A percentile compares a stretch with the other conserved stretches of the same genome.
These are phyloP conservation scores for Schizosaccharomyces octosporus DNA, from an alignment of 805 yeast species.

Conservation along the genomic window DNA sequence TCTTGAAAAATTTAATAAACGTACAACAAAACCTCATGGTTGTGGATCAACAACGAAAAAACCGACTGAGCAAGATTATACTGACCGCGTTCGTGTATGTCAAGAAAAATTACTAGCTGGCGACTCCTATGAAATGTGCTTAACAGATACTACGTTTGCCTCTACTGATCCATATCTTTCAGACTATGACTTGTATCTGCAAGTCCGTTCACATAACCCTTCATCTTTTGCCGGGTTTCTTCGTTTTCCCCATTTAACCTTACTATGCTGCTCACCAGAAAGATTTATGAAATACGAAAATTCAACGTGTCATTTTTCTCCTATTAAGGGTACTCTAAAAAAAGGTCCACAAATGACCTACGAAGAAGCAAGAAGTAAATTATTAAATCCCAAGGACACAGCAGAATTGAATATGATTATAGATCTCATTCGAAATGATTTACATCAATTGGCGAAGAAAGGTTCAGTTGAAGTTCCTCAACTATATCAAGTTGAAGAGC, in stretches of 20 bases:
- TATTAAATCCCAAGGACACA: constrained; percentile 36
- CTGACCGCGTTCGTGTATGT: constrained; percentile 31
- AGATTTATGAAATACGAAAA: constrained; percentile 63
- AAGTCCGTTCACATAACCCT: constrained; percentile 50
- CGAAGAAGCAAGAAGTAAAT: constrained; percentile 10
- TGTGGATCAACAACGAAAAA: not conserved
- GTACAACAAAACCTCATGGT: not conserved
- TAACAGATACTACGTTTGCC: constrained; percentile 33
- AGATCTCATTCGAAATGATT: constrained; percentile 80
- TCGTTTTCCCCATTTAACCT: constrained; percentile 33
- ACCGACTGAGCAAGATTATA: constrained; percentile 29
- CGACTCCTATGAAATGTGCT: constrained; percentile 80
- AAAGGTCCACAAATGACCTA: constrained; percentile 30
- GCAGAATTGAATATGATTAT: constrained; percentile 96
- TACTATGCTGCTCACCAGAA: constrained; percentile 85
- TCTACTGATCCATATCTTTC: not conserved
- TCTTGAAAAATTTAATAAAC: not conserved
- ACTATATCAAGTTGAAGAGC: constrained; percentile 81
- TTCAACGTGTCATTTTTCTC: constrained; percentile 50
- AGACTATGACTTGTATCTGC: constrained; percentile 54
- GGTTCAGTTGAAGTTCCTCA: constrained; percentile 42
- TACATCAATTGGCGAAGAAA: constrained; percentile 35
- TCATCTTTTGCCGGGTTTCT: constrained; percentile 78
- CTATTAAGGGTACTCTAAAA: constrained; percentile 65
- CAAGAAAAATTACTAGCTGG: constrained; percentile 49